A percentile compares a stretch with the other conserved stretches of the same genome.
These are phyloP conservation scores for Phialocephala sp. DNA, from an alignment of 2,329 filamentous ascomycete species.

Conservation along the genomic window DNA sequence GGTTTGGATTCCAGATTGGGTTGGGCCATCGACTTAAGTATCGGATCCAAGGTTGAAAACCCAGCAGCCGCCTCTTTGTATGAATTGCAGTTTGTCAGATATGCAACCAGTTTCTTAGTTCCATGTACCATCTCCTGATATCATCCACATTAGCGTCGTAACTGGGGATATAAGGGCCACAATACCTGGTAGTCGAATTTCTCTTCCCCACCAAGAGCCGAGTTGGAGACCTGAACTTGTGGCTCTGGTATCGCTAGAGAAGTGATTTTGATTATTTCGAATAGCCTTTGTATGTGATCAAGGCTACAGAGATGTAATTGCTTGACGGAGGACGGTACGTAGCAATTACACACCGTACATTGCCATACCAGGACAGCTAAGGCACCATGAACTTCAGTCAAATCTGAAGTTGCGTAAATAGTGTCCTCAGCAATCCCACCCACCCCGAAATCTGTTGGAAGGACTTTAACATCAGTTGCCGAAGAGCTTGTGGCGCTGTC, in stretches of 20 bases:
- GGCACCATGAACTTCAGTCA: conserved; percentile 10
- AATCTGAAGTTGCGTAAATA: conserved; percentile 1
- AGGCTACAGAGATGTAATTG: conserved; percentile 10
- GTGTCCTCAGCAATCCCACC: conserved; percentile 7
- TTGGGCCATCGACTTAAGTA: background rate
- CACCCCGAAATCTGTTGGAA: conserved; percentile 1
- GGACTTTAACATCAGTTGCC: background rate
- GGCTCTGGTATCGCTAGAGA: conserved; percentile 7
- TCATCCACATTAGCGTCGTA: background rate
- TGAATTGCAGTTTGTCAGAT: background rate
- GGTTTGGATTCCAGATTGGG: background rate
- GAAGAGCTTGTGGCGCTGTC: background rate
- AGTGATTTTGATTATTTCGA: conserved; percentile 15
- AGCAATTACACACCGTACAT: conserved; percentile 9
- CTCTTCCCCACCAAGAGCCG: background rate
- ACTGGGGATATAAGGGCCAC: background rate
- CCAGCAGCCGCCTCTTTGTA: background rate
- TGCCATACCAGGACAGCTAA: conserved; percentile 9
- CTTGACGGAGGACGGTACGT: conserved; percentile 1
- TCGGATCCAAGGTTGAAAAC: background rate
- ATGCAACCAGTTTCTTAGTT: background rate
- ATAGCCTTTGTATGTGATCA: conserved; percentile 9
- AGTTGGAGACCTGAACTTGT: background rate
- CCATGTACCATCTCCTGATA: background rate
- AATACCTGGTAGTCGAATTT: background rate